A percentile compares a stretch with the other conserved stretches of the same genome.
Evolutionary conservation across 2,329 filamentous ascomycete genomes (phyloP).

Genomic region (Sarocladium brachiariae): DNA sequence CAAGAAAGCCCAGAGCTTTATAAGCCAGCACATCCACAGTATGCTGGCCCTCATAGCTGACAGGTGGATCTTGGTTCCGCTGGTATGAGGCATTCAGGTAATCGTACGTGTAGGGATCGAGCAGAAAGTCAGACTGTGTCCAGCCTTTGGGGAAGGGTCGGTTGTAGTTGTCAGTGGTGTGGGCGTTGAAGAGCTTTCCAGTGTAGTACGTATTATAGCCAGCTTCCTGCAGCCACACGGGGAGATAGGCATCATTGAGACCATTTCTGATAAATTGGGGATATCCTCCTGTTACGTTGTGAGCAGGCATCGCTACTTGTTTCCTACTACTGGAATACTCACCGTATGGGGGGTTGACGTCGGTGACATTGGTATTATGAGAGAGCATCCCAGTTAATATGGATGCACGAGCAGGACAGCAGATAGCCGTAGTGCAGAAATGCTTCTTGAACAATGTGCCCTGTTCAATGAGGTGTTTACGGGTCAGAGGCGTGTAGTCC

Average conservation of each 20-base stretch:
- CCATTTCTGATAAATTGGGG: slow-evolving; percentile 43
- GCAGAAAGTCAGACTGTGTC: slow-evolving; percentile 38
- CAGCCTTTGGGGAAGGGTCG: slow-evolving; percentile 47
- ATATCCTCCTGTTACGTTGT: slow-evolving; percentile 29
- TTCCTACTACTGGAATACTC: neutral
- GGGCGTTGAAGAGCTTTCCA: slow-evolving; percentile 46
- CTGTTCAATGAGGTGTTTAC: slow-evolving; percentile 48
- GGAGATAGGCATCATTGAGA: slow-evolving; percentile 42
- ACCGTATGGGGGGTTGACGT: slow-evolving; percentile 36
- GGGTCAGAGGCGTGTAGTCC: slow-evolving; percentile 51
- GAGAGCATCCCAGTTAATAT: slow-evolving; percentile 60
- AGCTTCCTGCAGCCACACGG: slow-evolving; percentile 41
- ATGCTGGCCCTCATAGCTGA: slow-evolving; percentile 31
- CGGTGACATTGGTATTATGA: slow-evolving; percentile 66
- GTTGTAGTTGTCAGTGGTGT: slow-evolving; percentile 41
- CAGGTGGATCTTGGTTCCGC: slow-evolving; percentile 30
- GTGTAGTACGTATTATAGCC: slow-evolving; percentile 48
- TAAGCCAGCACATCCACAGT: slow-evolving; percentile 18
- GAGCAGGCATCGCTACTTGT: neutral
- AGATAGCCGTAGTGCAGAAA: slow-evolving; percentile 60
- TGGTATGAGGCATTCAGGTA: slow-evolving; percentile 45
- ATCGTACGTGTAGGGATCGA: slow-evolving; percentile 30
- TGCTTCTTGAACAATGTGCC: slow-evolving; percentile 56
- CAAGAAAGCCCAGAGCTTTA: slow-evolving; percentile 38
- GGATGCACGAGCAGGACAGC: slow-evolving; percentile 60